Conservation (phyloP, 495 filamentous ascomycete species). For the Tuber magnatum region DNA sequence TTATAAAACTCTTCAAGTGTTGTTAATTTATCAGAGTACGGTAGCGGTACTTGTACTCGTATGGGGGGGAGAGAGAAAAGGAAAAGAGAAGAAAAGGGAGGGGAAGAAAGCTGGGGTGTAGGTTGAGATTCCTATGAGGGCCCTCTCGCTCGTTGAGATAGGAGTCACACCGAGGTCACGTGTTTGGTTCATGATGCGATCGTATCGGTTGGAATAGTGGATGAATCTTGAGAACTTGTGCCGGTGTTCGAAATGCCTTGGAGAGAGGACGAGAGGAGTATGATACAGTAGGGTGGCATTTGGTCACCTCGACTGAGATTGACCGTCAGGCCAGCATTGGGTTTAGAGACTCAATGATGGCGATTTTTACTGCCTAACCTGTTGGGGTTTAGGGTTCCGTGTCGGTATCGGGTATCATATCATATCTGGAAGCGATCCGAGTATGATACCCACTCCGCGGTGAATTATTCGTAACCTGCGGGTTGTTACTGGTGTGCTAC, state of each 20-base stretch:
- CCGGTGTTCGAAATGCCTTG: background rate
- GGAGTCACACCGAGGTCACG: background rate
- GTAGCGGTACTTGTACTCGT: background rate
- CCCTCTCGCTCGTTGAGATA: background rate
- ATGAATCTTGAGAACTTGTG: background rate
- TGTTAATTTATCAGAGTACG: constrained; percentile 1
- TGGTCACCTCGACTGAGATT: background rate
- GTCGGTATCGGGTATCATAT: no score
- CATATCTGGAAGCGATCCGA: background rate
- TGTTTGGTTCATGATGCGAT: background rate
- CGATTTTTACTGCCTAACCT: background rate
- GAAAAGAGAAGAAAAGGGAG: background rate
- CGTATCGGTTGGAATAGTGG: background rate
- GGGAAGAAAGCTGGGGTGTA: background rate
- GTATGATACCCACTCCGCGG: background rate
- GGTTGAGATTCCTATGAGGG: background rate
- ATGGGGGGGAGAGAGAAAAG: background rate
- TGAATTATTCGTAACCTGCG: background rate
- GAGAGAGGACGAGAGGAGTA: background rate
- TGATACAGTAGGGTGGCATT: background rate
- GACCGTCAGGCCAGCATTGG: background rate
- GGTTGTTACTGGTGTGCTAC: background rate
- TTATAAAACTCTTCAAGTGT: background rate
- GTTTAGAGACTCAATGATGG: background rate
- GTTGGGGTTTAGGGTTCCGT: background rate